A percentile compares a stretch with the other conserved stretches of the same genome.
These are phyloP conservation scores for Petunia secreta DNA, from an alignment of 257 asterid species.

Conservation along the genomic window DNA sequence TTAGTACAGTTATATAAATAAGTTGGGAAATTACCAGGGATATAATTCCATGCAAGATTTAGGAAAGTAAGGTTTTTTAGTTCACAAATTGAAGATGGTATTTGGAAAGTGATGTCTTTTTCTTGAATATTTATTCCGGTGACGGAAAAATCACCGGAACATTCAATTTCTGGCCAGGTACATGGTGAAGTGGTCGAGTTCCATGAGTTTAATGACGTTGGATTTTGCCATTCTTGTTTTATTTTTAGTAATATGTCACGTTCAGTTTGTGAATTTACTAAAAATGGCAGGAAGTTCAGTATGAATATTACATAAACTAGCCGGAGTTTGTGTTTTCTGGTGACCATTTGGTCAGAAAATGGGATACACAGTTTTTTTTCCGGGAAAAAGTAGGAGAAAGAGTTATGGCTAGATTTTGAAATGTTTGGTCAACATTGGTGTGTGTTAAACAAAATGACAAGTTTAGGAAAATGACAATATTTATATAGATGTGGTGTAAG, in stretches of 20 bases:
- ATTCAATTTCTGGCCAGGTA: slow-evolving; percentile 42
- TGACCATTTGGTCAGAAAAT: neutral
- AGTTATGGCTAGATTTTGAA: neutral
- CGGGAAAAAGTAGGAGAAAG: neutral
- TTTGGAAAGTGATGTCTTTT: slow-evolving; percentile 40
- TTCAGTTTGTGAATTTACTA: slow-evolving; percentile 56
- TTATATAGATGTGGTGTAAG: neutral
- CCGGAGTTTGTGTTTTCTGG: neutral
- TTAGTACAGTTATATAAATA: slow-evolving; percentile 57
- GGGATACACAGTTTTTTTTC: neutral
- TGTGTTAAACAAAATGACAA: neutral
- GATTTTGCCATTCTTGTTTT: slow-evolving; percentile 34
- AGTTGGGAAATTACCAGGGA: slow-evolving; percentile 56
- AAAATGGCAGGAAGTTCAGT: slow-evolving; percentile 32
- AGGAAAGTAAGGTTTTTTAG: slow-evolving; percentile 56
- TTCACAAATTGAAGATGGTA: slow-evolving; percentile 56
- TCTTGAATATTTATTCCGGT: slow-evolving; percentile 39
- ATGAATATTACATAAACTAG: slow-evolving; percentile 33
- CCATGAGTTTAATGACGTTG: slow-evolving; percentile 28
- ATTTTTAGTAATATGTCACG: slow-evolving; percentile 45
- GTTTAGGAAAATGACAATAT: neutral
- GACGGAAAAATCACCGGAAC: slow-evolving; percentile 48
- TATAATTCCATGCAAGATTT: slow-evolving; percentile 43
- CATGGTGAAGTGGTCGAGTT: slow-evolving; percentile 43
- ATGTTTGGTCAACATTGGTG: slow-evolving; percentile 13